These are phyloP conservation scores for Cystobasidium ongulense DNA, from an alignment of 768 basidiomycete species.

Conservation along the genomic window DNA sequence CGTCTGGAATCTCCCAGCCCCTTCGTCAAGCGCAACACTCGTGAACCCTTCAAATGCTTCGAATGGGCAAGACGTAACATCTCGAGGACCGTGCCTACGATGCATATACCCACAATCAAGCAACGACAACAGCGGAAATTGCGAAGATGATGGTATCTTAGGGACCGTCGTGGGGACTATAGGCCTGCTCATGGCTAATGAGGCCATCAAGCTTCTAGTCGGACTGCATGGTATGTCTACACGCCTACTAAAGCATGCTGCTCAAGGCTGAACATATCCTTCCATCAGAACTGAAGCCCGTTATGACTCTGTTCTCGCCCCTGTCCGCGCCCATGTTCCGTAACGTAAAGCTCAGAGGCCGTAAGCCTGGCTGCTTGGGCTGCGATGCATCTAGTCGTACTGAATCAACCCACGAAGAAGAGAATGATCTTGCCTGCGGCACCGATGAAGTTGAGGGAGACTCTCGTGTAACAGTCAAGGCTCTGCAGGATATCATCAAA, in stretches of 20 bases:
- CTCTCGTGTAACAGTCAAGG: conserved; percentile 46
- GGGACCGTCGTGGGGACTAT: conserved; percentile 84
- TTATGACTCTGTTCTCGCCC: conserved; percentile 67
- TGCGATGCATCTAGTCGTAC: conserved; percentile 55
- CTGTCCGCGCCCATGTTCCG: conserved; percentile 65
- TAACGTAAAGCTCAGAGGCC: conserved; percentile 66
- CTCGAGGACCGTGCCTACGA: conserved; percentile 76
- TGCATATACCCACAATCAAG: conserved; percentile 81
- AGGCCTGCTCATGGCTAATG: conserved; percentile 79
- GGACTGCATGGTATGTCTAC: conserved; percentile 40
- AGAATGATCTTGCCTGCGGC: background rate
- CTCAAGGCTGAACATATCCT: conserved; percentile 31
- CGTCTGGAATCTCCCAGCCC: conserved; percentile 41
- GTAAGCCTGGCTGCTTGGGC: conserved; percentile 62
- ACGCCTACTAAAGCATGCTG: background rate
- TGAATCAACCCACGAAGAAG: background rate
- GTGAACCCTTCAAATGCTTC: conserved; percentile 50
- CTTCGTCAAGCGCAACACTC: background rate
- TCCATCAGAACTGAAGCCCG: conserved; percentile 54
- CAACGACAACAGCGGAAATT: conserved; percentile 53
- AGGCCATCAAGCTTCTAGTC: conserved; percentile 66
- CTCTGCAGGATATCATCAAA: conserved; percentile 47
- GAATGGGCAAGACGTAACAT: conserved; percentile 56
- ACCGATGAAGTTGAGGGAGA: conserved; percentile 11
- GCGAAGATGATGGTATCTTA: conserved; percentile 79